Evolutionary conservation across 768 basidiomycete genomes (phyloP).

Genomic region (Coprinopsis cinerea): DNA sequence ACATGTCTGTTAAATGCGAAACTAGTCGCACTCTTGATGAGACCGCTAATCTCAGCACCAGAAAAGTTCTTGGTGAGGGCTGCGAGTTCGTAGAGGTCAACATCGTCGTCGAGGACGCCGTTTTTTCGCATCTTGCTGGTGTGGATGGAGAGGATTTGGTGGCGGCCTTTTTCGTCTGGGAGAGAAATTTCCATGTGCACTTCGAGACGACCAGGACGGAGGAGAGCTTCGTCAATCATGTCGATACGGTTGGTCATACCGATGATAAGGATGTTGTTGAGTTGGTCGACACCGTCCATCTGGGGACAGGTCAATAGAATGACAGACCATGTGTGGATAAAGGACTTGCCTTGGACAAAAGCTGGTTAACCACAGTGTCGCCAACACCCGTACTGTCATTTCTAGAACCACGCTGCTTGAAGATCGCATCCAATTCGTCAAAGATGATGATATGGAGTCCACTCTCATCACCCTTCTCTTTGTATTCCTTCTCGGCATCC

Average conservation of each 20-base stretch:
- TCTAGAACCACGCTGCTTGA: conserved; percentile 95
- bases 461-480: conserved; percentile 95
- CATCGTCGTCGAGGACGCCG: conserved; percentile 81
- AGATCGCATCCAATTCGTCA: conserved; percentile 97
- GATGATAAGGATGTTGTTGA: conserved; percentile 98
- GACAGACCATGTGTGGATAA: not conserved
- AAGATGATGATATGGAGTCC: conserved; percentile 99
- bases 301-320: conserved; percentile 23
- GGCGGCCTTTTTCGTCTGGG: conserved; percentile 88
- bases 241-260: conserved; percentile 99
- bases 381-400: conserved; percentile 92
- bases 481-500: conserved; percentile 99
- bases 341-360: conserved; percentile 79
- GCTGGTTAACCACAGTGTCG: conserved; percentile 98
- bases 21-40: conserved; percentile 97
- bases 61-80: conserved; percentile 91
- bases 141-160: conserved; percentile 93
- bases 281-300: conserved; percentile 99
- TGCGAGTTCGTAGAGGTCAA: conserved; percentile 80
- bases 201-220: conserved; percentile 96
- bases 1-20: conserved; percentile 98
- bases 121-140: conserved; percentile 92
- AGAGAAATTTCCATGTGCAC: conserved; percentile 99
- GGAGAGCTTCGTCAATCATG: conserved; percentile 98
- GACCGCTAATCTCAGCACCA: conserved; percentile 91